Evolutionary conservation across 306 rosid species (phyloP), one percentile per base, ranked within the genome.

Genomic region (Trifolium subterraneum): DNA sequence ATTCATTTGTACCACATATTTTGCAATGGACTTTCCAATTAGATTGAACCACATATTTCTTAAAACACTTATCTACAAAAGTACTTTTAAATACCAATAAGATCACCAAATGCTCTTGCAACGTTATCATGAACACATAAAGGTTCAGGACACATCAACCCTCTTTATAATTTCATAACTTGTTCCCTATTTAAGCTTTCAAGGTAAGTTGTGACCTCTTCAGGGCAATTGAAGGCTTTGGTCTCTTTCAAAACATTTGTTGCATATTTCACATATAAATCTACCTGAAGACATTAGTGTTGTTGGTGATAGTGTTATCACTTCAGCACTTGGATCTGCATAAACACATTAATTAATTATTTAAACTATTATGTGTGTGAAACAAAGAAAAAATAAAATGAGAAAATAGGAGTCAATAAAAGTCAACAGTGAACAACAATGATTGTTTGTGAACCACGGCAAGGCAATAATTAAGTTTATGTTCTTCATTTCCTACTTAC

Each of bases 131-230:
- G 98, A 10, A 92, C 98, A 9, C 98, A 92, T 0, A 90, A 81
- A 5, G 91, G 41, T 59, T 90, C 98, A 0, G 98, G 98, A 36
- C 98, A 92, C 85, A 6, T 90, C 90, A 31, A 92, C 98, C 60
- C 82, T 39, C 81, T 87, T 88, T 31, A 82, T 48, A 29, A 84
- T 50, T 31, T 90, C 95, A 2, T 83, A 70, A 44, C 71, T 75
- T 1, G 81, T 77, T 80, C 96, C 82, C 29, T 90, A 90, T 55
- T 85, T 84, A 2, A 93, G 91, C 90, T 90, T 93, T 95, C 96
- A 93, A 3, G 98, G 98, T 72, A 93, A 78, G 74, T 93, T 93
- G 81, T 93, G 98, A 11, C 98, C 98, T 80, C 98, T 82, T 50
- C 95, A 74, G 75, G 90, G 98, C 23, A 93, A 31, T 52, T 93